Evolutionary conservation across 1,284 basidiomycete genomes (phyloP).

Genomic region (Trichosporon asahii): DNA sequence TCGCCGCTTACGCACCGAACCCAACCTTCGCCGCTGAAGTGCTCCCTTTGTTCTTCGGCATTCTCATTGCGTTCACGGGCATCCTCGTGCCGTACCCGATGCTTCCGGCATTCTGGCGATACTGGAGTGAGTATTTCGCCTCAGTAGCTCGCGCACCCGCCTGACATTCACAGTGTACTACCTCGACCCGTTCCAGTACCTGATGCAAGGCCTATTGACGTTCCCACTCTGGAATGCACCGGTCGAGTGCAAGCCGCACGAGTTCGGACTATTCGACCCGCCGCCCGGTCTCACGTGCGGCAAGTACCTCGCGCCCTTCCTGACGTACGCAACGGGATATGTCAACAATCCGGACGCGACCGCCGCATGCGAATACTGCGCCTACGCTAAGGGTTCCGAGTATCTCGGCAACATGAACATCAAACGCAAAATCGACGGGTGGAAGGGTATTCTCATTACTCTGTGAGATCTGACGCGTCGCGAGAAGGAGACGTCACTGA

Average conservation of each 20-base stretch:
- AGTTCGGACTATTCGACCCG: conserved; percentile 44
- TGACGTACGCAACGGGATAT: conserved; percentile 19
- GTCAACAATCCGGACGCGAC: conserved; percentile 37
- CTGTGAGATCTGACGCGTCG: neutral
- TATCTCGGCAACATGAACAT: conserved; percentile 43
- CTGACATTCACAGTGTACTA: conserved; percentile 28
- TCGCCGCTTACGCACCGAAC: conserved; percentile 41
- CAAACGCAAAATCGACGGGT: conserved; percentile 32
- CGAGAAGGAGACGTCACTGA: neutral
- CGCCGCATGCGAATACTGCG: conserved; percentile 40
- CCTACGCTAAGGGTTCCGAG: conserved; percentile 37
- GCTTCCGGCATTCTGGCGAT: conserved; percentile 31
- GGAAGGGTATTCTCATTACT: conserved; percentile 43
- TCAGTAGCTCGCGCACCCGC: neutral
- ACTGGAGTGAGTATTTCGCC: neutral
- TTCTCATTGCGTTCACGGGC: conserved; percentile 36
- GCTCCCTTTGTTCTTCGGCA: conserved; percentile 20
- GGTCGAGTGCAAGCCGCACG: conserved; percentile 39
- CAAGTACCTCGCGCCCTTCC: conserved; percentile 35
- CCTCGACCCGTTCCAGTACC: conserved; percentile 43
- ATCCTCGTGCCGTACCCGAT: conserved; percentile 35
- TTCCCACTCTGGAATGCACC: conserved; percentile 36
- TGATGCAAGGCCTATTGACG: conserved; percentile 39
- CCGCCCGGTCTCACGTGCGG: conserved; percentile 46
- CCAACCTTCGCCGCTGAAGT: conserved; percentile 40